Evolutionary conservation across 495 filamentous ascomycete species (phyloP), one percentile per base, ranked within the genome.

Genomic region (Hypoxylon rickii): DNA sequence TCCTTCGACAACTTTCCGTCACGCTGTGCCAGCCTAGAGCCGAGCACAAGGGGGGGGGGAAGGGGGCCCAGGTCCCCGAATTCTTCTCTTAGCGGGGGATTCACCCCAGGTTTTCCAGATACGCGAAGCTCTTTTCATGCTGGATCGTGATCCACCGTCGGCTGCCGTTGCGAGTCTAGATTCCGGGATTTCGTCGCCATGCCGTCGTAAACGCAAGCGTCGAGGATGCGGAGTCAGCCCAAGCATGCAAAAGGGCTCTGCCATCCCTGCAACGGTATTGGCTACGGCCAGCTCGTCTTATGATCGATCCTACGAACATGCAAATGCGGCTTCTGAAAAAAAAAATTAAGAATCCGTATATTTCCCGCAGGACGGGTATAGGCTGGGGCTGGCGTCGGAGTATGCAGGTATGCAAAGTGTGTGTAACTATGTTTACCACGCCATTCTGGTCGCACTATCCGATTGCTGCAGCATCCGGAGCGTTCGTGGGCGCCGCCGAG

Each of bases 31-130:
- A n/a, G n/a, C n/a, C n/a, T n/a, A n/a, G n/a, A n/a, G n/a, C n/a
- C n/a, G n/a, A n/a, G n/a, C n/a, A n/a, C n/a, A n/a, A n/a, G n/a
- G n/a, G n/a, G n/a, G n/a, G n/a, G n/a, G n/a, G n/a, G n/a, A n/a
- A n/a, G n/a, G n/a, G n/a, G n/a, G n/a, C n/a, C n/a, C n/a, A n/a
- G 7, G 41, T 36, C 55, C 58, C 41, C 51, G 51, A 51, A 46
- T 51, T 40, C 38, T 44, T 39, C 19, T 19, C 29, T n/a, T n/a
- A 18, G 24, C 38, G 11, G 43, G 55, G 46, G 15, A 10, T 29
- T 63, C 58, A 57, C 59, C 59, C 59, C 59, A 58, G 59, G 33
- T 63, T 63, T 62, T 38, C 24, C 12, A 63, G 59, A 63, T 63
- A 63, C 48, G 59, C 59, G 53, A 63, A 39, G 33, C 12, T 33